Conservation (phyloP, 2,329 filamentous ascomycete species). For the Cladophialophora carrionii region DNA sequence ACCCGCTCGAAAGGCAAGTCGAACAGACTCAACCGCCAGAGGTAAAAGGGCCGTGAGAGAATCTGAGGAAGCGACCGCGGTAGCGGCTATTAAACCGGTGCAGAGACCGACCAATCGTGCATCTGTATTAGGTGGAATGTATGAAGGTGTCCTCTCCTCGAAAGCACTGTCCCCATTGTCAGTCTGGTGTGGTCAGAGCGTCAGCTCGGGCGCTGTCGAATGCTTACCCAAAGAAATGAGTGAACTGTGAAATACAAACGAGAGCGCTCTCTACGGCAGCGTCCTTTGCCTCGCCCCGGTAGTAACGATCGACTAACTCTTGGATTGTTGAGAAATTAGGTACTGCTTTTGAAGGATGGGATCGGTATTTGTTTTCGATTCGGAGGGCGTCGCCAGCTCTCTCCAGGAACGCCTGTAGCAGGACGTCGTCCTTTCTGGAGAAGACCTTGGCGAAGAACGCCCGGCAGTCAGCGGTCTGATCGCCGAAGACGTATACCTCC, state of each 20-base stretch:
- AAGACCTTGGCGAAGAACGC: slow-evolving; percentile 48
- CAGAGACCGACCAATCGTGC: slow-evolving; percentile 49
- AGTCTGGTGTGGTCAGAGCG: slow-evolving; percentile 31
- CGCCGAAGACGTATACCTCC: slow-evolving; percentile 52
- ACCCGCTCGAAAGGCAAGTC: slow-evolving; percentile 51
- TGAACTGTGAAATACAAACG: slow-evolving; percentile 50
- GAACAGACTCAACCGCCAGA: slow-evolving; percentile 48
- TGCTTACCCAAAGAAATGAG: slow-evolving; percentile 51
- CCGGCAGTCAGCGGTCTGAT: slow-evolving; percentile 51
- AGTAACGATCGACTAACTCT: slow-evolving; percentile 41
- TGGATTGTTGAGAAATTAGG: slow-evolving; percentile 40
- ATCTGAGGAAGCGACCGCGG: slow-evolving; percentile 47
- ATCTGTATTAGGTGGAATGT: slow-evolving; percentile 45
- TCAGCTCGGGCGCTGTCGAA: background rate
- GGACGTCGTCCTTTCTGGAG: slow-evolving; percentile 48
- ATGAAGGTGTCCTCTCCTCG: slow-evolving; percentile 48
- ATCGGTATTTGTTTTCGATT: slow-evolving; percentile 44
- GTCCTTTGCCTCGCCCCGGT: slow-evolving; percentile 39
- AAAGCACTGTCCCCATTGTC: slow-evolving; percentile 44
- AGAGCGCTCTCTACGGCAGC: slow-evolving; percentile 50
- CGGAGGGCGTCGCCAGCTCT: slow-evolving; percentile 49
- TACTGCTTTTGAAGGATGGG: slow-evolving; percentile 38
- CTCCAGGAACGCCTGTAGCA: slow-evolving; percentile 50
- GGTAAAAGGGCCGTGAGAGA: slow-evolving; percentile 50
- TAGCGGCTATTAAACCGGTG: slow-evolving; percentile 49